phyloP scores from a whole-genome alignment of 768 basidiomycete species.

The Mycena belliarum region DNA sequence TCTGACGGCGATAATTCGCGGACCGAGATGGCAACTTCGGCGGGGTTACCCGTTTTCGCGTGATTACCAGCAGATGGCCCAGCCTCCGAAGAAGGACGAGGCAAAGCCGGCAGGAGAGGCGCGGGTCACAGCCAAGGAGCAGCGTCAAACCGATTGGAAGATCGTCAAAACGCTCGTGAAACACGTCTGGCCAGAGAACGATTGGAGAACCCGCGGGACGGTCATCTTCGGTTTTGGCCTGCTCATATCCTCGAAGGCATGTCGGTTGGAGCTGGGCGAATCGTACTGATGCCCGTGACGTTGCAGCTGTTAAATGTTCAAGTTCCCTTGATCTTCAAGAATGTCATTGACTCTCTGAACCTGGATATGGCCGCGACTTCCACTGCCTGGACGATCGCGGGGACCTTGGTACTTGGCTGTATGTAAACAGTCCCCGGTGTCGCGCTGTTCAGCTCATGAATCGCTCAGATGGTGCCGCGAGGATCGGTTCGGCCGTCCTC shows the following conservation, averaged over 20 bases:
- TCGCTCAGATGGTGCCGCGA: slow-evolving; percentile 79
- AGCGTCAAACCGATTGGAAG: slow-evolving; percentile 81
- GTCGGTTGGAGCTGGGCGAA: slow-evolving; percentile 13
- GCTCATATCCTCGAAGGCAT: slow-evolving; percentile 83
- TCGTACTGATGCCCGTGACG: no score
- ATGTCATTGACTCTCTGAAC: slow-evolving; percentile 87
- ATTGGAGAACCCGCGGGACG: slow-evolving; percentile 78
- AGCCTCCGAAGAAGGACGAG: slow-evolving; percentile 6
- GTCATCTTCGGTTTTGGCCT: slow-evolving; percentile 83
- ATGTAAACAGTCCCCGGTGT: slow-evolving; percentile 34
- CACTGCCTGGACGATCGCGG: slow-evolving; percentile 90
- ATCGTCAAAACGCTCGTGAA: slow-evolving; percentile 81
- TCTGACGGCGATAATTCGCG: background rate
- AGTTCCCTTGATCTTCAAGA: slow-evolving; percentile 96
- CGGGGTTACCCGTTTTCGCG: background rate
- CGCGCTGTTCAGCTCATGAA: slow-evolving; percentile 1
- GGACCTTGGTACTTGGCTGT: slow-evolving; percentile 92
- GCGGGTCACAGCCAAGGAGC: slow-evolving; percentile 29
- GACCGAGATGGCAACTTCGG: slow-evolving; percentile 1
- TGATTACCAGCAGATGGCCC: slow-evolving; percentile 11
- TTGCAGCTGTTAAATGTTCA: slow-evolving; percentile 91
- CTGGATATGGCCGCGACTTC: slow-evolving; percentile 70
- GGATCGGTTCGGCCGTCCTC: slow-evolving; percentile 87
- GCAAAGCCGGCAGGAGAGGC: background rate
- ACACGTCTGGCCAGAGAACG: slow-evolving; percentile 91